A percentile compares a stretch with the other conserved stretches of the same genome.
phyloP scores from a whole-genome alignment of 257 asterid species.

The Cordia subcordata region DNA sequence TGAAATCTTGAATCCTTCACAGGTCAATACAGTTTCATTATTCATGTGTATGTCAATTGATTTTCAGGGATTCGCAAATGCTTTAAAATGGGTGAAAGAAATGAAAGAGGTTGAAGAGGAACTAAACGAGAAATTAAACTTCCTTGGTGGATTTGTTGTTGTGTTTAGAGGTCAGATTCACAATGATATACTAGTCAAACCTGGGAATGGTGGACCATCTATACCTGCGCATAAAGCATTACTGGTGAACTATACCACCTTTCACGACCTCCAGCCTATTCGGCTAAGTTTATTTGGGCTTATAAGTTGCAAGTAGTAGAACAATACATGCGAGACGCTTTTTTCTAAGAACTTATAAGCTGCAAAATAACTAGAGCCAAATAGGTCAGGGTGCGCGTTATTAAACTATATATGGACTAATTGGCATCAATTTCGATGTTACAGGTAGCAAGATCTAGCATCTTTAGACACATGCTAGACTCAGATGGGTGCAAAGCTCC shows the following conservation, averaged over 20 bases:
- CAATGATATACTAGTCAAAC: slow-evolving; percentile 63
- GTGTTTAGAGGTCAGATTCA: slow-evolving; percentile 68
- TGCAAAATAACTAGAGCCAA: too few species aligned
- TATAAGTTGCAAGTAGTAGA: too few species aligned
- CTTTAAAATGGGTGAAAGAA: slow-evolving; percentile 87
- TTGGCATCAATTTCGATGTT: neutral
- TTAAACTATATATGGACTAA: too few species aligned
- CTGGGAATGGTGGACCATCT: slow-evolving; percentile 66
- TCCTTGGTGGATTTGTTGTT: slow-evolving; percentile 51
- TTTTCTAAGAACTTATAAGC: too few species aligned
- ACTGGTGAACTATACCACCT: slow-evolving; percentile 40
- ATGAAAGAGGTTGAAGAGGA: slow-evolving; percentile 75
- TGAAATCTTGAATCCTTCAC: too few species aligned
- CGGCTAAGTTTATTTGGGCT: too few species aligned
- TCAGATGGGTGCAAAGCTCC: slow-evolving; percentile 84
- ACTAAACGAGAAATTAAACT: slow-evolving; percentile 50
- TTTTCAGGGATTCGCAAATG: slow-evolving; percentile 68
- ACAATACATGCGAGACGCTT: too few species aligned
- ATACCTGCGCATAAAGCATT: slow-evolving; percentile 82
- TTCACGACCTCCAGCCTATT: neutral
- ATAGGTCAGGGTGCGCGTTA: too few species aligned
- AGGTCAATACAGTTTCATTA: too few species aligned
- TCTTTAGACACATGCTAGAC: slow-evolving; percentile 65
- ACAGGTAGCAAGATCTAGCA: slow-evolving; percentile 73
- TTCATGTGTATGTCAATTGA: neutral